Percentiles rank a stretch among this genome's conserved stretches.
Conservation (phyloP, 2,329 filamentous ascomycete species). For the Grosmannia huntii region DNA sequence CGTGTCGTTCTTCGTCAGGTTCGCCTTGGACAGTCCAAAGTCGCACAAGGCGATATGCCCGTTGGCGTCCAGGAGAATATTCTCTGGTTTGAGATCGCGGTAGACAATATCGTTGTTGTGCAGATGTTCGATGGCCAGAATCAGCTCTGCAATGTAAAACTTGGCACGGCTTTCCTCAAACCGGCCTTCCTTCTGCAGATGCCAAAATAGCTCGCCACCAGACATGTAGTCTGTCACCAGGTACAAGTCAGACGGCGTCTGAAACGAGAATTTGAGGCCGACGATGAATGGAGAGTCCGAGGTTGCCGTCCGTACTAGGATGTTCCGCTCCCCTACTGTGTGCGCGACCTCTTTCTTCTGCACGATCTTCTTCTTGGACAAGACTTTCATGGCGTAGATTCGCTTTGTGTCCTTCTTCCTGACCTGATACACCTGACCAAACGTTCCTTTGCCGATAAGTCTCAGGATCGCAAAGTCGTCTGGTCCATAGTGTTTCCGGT, state of each 20-base stretch:
- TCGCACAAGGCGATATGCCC: conserved; percentile 96
- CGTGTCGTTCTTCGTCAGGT: conserved; percentile 90
- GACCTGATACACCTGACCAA: conserved; percentile 97
- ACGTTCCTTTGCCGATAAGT: conserved; percentile 94
- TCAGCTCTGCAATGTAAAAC: conserved; percentile 97
- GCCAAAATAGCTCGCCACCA: conserved; percentile 95
- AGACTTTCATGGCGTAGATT: conserved; percentile 98
- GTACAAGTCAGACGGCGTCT: conserved; percentile 91
- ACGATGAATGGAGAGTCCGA: conserved; percentile 96
- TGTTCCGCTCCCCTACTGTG: conserved; percentile 93
- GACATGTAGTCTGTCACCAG: conserved; percentile 99
- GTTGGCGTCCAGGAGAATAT: conserved; percentile 91
- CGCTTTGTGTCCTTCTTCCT: conserved; percentile 91
- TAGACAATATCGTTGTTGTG: conserved; percentile 98
- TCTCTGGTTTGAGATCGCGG: conserved; percentile 92
- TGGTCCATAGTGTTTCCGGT: conserved; percentile 85
- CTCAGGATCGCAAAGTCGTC: conserved; percentile 94
- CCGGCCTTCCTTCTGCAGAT: conserved; percentile 89
- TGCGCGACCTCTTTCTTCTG: conserved; percentile 99
- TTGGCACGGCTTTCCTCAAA: conserved; percentile 93
- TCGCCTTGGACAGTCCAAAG: conserved; percentile 94
- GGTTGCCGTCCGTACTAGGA: conserved; percentile 89
- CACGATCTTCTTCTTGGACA: conserved; percentile 99
- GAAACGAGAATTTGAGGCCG: conserved; percentile 95
- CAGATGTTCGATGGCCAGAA: conserved; percentile 85